phyloP scores from a whole-genome alignment of 768 basidiomycete genomes.

The Pleurotus cornucopiae region DNA sequence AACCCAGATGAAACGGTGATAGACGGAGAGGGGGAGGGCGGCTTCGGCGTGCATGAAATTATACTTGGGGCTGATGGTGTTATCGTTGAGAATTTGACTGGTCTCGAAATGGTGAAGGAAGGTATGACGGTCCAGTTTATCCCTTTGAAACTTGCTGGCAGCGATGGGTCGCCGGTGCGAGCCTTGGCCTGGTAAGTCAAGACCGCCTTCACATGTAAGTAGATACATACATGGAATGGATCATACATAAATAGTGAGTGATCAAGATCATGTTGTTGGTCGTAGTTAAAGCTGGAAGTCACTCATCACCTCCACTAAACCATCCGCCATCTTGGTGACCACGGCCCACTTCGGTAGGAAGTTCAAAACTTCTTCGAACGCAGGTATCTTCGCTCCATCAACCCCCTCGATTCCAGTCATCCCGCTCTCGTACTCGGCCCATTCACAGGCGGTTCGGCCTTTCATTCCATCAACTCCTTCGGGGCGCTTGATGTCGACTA shows the following conservation, averaged over 20 bases:
- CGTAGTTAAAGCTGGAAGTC: conserved; percentile 25
- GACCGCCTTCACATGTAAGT: background rate
- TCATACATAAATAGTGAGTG: background rate
- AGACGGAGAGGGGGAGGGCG: conserved; percentile 29
- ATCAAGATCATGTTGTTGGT: background rate
- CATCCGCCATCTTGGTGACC: conserved; percentile 36
- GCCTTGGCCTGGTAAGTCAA: conserved; percentile 48
- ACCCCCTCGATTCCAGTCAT: conserved; percentile 29
- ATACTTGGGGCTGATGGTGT: conserved; percentile 58
- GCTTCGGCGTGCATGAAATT: conserved; percentile 53
- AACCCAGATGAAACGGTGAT: conserved; percentile 62
- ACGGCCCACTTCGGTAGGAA: conserved; percentile 51
- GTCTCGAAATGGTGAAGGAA: conserved; percentile 37
- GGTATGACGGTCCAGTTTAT: conserved; percentile 48
- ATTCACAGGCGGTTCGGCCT: conserved; percentile 45
- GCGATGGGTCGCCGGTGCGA: conserved; percentile 70
- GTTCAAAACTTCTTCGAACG: conserved; percentile 43
- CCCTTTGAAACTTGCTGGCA: conserved; percentile 52
- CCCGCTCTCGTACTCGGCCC: conserved; percentile 49
- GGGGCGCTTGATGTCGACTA: conserved; percentile 40
- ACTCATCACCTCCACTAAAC: conserved; percentile 39
- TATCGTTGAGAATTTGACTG: conserved; percentile 69
- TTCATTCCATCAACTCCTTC: conserved; percentile 18
- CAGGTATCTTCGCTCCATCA: conserved; percentile 35
- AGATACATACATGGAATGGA: background rate